Base-by-base conservation (phyloP, 169 alveolate species). In the Eimeria sp. region DNA sequence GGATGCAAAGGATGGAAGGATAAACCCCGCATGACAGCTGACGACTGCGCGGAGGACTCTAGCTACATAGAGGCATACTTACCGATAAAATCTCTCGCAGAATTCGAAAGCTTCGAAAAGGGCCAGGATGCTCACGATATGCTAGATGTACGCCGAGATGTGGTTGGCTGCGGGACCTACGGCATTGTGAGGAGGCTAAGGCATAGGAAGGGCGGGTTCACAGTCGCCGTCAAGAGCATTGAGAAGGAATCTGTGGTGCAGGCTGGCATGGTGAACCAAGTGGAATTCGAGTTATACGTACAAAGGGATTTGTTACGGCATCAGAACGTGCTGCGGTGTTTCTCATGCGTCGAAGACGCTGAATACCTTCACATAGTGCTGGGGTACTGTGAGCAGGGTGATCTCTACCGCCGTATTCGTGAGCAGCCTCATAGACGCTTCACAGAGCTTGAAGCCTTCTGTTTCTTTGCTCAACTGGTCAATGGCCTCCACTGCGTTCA, bases 401-500 rank as follows among this genome's bases (percentile, higher is more conserved):
- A 98, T 87, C 98, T 99, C 78, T 99, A 98, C 96, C 95, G 98
- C n/a, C 96, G 97, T 70, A 95, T 99, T 34, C 98, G 97, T 61
- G 96, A 97, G 92, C 98, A 96, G 94, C 98, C 96, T 67, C 98
- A 96, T 80, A 96, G 98, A 94, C 96, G 98, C 94, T 97, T 98
- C 45, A 98, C 95, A 97, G 99, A 98, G 97, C 97, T 98, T 70
- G 97, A 98, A 22, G 98, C 98, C 45, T 98, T 98, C 54, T 97
- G 98, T 89, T 98, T 96, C 89, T 97, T 99, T 98, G 94, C 98
- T 61, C 99, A 99, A 96, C 97, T 98, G 9, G 97, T 98, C 30
- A 98, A 98, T 67, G 99, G 99, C 25, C 98, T 98, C 43, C 98
- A 98, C 89, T 98, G 98, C 96, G 97, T 99, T 34, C 99, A 99